Evolutionary conservation across 179 eudicot species (phyloP).

Genomic region (Beta corolliflora): DNA sequence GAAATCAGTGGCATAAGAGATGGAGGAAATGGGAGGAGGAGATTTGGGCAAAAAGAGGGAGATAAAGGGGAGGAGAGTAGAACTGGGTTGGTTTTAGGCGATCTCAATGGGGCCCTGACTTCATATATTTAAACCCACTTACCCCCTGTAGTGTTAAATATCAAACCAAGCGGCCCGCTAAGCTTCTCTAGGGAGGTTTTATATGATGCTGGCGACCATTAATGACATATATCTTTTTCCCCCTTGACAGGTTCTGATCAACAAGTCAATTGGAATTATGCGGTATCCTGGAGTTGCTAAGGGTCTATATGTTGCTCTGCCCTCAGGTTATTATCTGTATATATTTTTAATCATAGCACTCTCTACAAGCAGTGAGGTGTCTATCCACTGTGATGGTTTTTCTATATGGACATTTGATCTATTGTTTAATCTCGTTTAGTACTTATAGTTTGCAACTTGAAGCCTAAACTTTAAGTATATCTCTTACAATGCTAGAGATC

Average conservation of each 20-base stretch:
- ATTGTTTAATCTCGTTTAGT: background rate
- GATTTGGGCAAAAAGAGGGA: no score
- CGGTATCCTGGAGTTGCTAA: constrained; percentile 89
- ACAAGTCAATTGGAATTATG: constrained; percentile 81
- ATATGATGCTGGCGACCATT: background rate
- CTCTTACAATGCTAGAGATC: background rate
- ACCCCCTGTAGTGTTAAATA: no score
- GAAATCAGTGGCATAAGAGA: no score
- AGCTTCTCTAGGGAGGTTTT: background rate
- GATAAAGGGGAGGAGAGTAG: no score
- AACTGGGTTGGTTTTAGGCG: no score
- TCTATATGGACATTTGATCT: background rate
- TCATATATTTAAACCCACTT: no score
- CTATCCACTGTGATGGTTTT: no score
- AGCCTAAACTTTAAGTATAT: background rate
- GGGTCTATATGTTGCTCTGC: constrained; percentile 91
- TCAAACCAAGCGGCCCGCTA: background rate
- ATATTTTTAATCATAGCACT: background rate
- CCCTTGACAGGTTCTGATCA: constrained; percentile 54
- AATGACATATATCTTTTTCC: background rate
- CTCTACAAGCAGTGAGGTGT: background rate
- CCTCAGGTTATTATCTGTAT: constrained; percentile 57
- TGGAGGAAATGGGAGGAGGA: no score
- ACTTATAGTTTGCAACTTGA: background rate
- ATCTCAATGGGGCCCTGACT: no score